A percentile compares a stretch with the other conserved stretches of the same genome.
Evolutionary conservation across 257 asterid genomes (phyloP).

Genomic region (Forsythia suspensa): DNA sequence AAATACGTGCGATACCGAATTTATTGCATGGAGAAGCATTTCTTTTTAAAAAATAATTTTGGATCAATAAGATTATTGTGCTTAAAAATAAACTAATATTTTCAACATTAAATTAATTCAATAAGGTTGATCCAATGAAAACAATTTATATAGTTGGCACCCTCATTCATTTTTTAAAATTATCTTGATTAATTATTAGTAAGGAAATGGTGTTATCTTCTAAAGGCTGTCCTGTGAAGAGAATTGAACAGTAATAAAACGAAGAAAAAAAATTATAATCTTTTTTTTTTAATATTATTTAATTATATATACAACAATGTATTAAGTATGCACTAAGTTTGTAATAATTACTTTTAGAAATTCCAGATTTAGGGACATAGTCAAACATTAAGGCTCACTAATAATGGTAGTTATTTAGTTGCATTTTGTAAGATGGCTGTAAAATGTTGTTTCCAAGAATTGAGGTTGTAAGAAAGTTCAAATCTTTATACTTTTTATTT

Average conservation of each 20-base stretch:
- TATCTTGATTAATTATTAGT: neutral
- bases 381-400: neutral
- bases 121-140: no score
- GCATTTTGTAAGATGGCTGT: neutral
- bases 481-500: neutral
- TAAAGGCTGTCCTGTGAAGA: neutral
- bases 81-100: no score
- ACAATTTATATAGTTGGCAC: no score
- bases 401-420: neutral
- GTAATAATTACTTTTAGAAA: neutral
- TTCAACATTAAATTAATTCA: no score
- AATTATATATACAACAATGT: neutral
- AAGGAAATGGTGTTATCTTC: neutral
- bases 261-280: no score
- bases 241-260: no score
- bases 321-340: neutral
- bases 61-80: no score
- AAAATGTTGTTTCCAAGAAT: neutral
- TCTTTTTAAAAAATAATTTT: neutral
- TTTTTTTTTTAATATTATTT: neutral
- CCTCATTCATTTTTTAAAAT: no score
- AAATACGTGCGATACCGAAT: no score
- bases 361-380: neutral
- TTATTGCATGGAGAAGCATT: neutral
- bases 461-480: neutral